Percentiles rank a stretch among this genome's conserved stretches.
These are phyloP conservation scores for Aquilaria sinensis DNA, from an alignment of 345 rosid genomes.

Conservation along the genomic window DNA sequence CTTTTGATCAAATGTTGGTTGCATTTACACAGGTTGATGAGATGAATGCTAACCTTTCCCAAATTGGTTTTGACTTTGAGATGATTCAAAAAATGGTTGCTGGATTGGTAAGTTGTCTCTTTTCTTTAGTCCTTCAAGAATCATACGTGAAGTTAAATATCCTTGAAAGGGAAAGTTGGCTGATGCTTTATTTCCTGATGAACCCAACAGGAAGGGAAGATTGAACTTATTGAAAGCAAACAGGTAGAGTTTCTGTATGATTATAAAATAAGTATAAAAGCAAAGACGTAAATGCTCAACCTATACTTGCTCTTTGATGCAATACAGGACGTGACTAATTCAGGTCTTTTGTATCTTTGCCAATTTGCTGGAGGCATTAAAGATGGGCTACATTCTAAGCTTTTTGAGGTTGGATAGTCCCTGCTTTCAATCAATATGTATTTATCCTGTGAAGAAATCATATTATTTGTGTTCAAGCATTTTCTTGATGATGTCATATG, in stretches of 20 bases:
- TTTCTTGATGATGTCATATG: not conserved
- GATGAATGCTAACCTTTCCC: slow-evolving; percentile 65
- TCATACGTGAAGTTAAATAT: not conserved
- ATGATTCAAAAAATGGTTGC: slow-evolving; percentile 61
- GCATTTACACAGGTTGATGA: slow-evolving; percentile 49
- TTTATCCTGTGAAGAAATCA: not conserved
- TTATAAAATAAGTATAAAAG: not conserved
- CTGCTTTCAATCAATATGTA: not conserved
- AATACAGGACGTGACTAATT: slow-evolving; percentile 59
- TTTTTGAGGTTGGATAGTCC: slow-evolving; percentile 39
- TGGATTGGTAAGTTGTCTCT: slow-evolving; percentile 59
- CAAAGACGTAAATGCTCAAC: slow-evolving; percentile 3
- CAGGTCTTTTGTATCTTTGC: slow-evolving; percentile 76
- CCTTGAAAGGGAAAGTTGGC: not conserved
- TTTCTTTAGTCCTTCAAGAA: slow-evolving; percentile 4
- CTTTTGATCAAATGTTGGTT: slow-evolving; percentile 15
- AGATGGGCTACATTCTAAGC: slow-evolving; percentile 33
- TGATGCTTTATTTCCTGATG: slow-evolving; percentile 16
- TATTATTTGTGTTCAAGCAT: not conserved
- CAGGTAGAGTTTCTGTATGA: slow-evolving; percentile 37
- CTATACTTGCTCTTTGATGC: slow-evolving; percentile 6
- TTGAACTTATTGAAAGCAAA: slow-evolving; percentile 70
- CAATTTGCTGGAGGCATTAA: slow-evolving; percentile 56
- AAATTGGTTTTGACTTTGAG: slow-evolving; percentile 71
- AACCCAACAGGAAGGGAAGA: slow-evolving; percentile 72